Percentiles rank a stretch among this genome's conserved stretches.
phyloP scores from a whole-genome alignment of 2,329 filamentous ascomycete genomes.

The Nemania diffusa region DNA sequence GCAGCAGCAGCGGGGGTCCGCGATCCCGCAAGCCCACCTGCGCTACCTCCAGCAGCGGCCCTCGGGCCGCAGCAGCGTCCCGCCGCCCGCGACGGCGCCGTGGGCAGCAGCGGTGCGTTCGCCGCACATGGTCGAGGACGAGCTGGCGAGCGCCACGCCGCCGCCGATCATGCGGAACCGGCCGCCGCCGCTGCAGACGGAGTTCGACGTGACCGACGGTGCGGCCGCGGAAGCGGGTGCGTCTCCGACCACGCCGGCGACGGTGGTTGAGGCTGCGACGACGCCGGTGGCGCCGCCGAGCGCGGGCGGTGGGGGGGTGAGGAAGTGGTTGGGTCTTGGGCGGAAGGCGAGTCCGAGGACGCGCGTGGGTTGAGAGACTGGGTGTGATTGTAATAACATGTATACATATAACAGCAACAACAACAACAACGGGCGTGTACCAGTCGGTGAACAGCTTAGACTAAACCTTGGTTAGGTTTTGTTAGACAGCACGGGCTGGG shows the following conservation, averaged over 20 bases:
- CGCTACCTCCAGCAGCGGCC: slow-evolving; percentile 24
- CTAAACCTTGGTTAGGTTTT: background rate
- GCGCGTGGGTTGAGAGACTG: slow-evolving; percentile 37
- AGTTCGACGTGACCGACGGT: background rate
- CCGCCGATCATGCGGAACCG: slow-evolving; percentile 65
- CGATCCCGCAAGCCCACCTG: slow-evolving; percentile 19
- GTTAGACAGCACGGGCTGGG: slow-evolving; percentile 1
- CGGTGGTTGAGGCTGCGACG: slow-evolving; percentile 19
- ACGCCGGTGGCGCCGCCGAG: slow-evolving; percentile 23
- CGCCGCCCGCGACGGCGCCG: slow-evolving; percentile 45
- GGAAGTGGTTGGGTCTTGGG: slow-evolving; percentile 48
- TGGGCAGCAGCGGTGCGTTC: slow-evolving; percentile 53
- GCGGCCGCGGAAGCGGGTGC: slow-evolving; percentile 15
- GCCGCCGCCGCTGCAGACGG: slow-evolving; percentile 29
- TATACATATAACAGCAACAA: slow-evolving; percentile 19
- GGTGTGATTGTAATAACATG: slow-evolving; percentile 14
- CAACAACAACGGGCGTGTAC: slow-evolving; percentile 11
- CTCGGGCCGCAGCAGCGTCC: slow-evolving; percentile 46
- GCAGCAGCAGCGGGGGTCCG: slow-evolving; percentile 16
- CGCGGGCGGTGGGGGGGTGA: slow-evolving; percentile 37
- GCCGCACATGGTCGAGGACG: slow-evolving; percentile 56
- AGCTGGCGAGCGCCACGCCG: slow-evolving; percentile 62
- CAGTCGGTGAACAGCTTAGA: background rate
- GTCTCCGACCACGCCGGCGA: slow-evolving; percentile 32
- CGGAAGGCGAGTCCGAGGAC: slow-evolving; percentile 44